Evolutionary conservation across 2,329 filamentous ascomycete genomes (phyloP).

Genomic region (Atkinsonella hypoxylon): DNA sequence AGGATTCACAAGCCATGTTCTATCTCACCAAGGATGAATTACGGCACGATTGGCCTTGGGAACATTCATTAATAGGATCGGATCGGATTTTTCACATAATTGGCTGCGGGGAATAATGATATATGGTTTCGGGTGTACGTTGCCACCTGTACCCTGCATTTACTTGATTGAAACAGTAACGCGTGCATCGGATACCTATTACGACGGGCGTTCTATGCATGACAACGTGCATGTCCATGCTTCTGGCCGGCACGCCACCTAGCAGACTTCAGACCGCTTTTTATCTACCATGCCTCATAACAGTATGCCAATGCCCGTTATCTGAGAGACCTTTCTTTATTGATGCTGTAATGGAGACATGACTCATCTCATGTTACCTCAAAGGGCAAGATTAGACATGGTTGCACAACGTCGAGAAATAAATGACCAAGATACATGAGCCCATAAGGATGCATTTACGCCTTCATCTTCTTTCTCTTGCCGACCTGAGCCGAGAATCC

Average conservation of each 20-base stretch:
- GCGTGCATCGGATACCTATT: too few species aligned
- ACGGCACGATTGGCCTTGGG: not conserved
- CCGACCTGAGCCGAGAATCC: slow-evolving; percentile 99
- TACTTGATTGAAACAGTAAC: too few species aligned
- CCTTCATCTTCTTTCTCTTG: slow-evolving; percentile 92
- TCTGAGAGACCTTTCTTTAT: not conserved
- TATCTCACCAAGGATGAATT: too few species aligned
- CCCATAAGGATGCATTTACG: slow-evolving; percentile 35
- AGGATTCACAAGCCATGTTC: not conserved
- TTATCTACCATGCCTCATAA: too few species aligned
- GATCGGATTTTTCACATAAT: not conserved
- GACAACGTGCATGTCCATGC: not conserved
- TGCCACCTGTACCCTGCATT: not conserved
- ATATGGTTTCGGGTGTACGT: not conserved
- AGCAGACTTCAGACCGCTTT: too few species aligned
- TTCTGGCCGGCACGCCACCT: too few species aligned
- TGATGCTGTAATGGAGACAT: not conserved
- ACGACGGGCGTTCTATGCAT: too few species aligned
- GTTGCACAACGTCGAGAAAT: too few species aligned
- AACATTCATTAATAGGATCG: not conserved
- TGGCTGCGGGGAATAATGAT: not conserved
- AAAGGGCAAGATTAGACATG: not conserved
- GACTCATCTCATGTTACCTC: too few species aligned
- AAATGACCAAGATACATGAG: not conserved
- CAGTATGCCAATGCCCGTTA: not conserved